Conservation (phyloP, 1,284 basidiomycete genomes). For the Porogramme epimiltina region DNA sequence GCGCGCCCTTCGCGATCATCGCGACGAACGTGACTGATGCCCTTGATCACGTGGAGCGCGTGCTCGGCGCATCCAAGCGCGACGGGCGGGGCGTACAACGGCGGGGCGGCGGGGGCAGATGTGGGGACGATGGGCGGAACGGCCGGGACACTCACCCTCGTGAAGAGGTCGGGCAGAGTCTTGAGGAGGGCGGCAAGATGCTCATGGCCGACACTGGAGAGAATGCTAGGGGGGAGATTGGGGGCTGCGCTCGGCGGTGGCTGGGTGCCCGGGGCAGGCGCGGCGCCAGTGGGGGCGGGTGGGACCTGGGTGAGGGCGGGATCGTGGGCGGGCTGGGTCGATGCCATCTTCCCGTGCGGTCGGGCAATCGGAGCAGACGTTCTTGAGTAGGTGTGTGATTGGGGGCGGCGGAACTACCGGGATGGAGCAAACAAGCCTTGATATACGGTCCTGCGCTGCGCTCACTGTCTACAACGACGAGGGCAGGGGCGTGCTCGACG, state of each 20-base stretch:
- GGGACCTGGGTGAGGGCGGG: conserved; percentile 26
- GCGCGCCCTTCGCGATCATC: conserved; percentile 12
- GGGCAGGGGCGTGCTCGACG: conserved; percentile 21
- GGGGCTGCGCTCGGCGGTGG: background rate
- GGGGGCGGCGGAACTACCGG: conserved; percentile 1
- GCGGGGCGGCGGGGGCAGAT: conserved; percentile 2
- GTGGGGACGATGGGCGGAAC: conserved; percentile 3
- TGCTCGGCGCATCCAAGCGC: conserved; percentile 19
- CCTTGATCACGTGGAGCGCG: conserved; percentile 29
- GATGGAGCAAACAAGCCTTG: background rate
- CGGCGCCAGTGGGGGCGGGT: conserved; percentile 7
- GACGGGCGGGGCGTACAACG: conserved; percentile 5
- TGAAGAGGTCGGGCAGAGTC: conserved; percentile 49
- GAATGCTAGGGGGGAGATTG: conserved; percentile 9
- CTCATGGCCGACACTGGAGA: conserved; percentile 40
- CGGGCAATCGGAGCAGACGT: conserved; percentile 5
- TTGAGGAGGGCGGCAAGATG: conserved; percentile 56
- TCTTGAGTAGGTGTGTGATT: background rate
- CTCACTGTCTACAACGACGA: conserved; percentile 11
- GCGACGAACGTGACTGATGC: conserved; percentile 29
- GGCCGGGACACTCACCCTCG: conserved; percentile 21
- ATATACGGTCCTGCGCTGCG: background rate
- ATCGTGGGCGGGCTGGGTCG: conserved; percentile 31
- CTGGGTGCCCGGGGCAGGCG: conserved; percentile 9
- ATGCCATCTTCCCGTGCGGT: conserved; percentile 26